A percentile compares a stretch with the other conserved stretches of the same genome.
Evolutionary conservation across 2,329 filamentous ascomycete genomes (phyloP).

Genomic region (Chaetomiaceae sp.): DNA sequence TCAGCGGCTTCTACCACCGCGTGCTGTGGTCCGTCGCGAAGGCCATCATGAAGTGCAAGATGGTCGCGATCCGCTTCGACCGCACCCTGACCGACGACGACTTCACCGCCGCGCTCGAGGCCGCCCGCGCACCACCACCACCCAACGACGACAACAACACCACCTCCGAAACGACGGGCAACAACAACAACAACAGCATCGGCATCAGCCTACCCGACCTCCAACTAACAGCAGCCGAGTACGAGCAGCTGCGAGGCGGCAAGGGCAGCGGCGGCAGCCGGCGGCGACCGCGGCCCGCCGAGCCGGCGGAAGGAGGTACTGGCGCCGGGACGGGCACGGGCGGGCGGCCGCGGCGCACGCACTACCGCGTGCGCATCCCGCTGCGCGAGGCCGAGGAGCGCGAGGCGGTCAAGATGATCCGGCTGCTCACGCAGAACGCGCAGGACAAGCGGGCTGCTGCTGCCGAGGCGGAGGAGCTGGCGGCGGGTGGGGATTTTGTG

Average conservation of each 20-base stretch:
- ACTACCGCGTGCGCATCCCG: slow-evolving; percentile 25
- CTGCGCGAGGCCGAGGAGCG: slow-evolving; percentile 23
- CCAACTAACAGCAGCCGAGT: slow-evolving; percentile 34
- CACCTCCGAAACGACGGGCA: no score
- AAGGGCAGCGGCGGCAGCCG: slow-evolving; percentile 31
- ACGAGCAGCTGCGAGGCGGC: slow-evolving; percentile 29
- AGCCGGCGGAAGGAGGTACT: slow-evolving; percentile 16
- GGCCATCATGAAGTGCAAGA: slow-evolving; percentile 81
- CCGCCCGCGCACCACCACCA: slow-evolving; percentile 17
- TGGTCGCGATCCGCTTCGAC: slow-evolving; percentile 58
- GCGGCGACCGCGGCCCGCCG: slow-evolving; percentile 19
- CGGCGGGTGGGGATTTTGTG: not conserved
- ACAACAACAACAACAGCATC: no score
- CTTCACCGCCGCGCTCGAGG: slow-evolving; percentile 38
- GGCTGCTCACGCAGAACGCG: slow-evolving; percentile 15
- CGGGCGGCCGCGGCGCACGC: slow-evolving; percentile 18
- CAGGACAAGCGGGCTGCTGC: slow-evolving; percentile 1
- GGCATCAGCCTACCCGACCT: slow-evolving; percentile 36
- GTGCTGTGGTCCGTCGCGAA: slow-evolving; percentile 79
- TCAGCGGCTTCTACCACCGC: slow-evolving; percentile 78
- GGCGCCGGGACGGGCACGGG: slow-evolving; percentile 19
- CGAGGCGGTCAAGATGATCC: slow-evolving; percentile 25
- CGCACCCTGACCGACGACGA: slow-evolving; percentile 44
- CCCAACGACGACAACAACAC: no score
- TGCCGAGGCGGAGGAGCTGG: not conserved